phyloP scores from a whole-genome alignment of 106 monocot species.

The Dioscorea zingiberensis region DNA sequence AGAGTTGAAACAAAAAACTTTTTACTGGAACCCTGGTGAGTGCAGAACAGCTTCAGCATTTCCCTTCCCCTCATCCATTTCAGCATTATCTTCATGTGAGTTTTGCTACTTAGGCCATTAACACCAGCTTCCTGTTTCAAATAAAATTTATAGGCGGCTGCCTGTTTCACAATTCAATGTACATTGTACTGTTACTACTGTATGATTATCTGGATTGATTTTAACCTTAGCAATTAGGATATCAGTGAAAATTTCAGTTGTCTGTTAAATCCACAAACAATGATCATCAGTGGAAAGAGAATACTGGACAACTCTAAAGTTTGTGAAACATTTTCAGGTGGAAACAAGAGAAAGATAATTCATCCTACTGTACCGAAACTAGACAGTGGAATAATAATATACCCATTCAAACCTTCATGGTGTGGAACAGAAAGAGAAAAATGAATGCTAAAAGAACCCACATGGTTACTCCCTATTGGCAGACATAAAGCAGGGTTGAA shows the following conservation, averaged over 20 bases:
- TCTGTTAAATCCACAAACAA: neutral
- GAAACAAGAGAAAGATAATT: no score
- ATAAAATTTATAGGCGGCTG: neutral
- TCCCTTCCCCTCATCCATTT: slow-evolving; percentile 96
- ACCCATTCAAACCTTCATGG: no score
- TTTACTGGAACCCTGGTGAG: slow-evolving; percentile 54
- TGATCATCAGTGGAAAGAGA: neutral
- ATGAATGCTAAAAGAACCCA: no score
- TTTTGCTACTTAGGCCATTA: slow-evolving; percentile 83
- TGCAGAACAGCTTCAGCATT: slow-evolving; percentile 77
- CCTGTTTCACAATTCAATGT: neutral
- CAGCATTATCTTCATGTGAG: slow-evolving; percentile 87
- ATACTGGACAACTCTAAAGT: no score
- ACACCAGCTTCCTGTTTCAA: slow-evolving; percentile 62
- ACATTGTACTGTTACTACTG: neutral
- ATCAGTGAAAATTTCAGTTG: neutral
- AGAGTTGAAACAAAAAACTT: slow-evolving; percentile 62
- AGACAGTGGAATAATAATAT: no score
- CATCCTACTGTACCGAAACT: no score
- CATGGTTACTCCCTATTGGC: no score
- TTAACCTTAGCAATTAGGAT: neutral
- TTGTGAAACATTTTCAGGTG: no score
- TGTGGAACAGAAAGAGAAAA: no score
- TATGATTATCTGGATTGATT: neutral
- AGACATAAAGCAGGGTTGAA: no score